A percentile compares a stretch with the other conserved stretches of the same genome.
phyloP scores from a whole-genome alignment of 1,284 basidiomycete species.

The Ceratobasidium sp. region DNA sequence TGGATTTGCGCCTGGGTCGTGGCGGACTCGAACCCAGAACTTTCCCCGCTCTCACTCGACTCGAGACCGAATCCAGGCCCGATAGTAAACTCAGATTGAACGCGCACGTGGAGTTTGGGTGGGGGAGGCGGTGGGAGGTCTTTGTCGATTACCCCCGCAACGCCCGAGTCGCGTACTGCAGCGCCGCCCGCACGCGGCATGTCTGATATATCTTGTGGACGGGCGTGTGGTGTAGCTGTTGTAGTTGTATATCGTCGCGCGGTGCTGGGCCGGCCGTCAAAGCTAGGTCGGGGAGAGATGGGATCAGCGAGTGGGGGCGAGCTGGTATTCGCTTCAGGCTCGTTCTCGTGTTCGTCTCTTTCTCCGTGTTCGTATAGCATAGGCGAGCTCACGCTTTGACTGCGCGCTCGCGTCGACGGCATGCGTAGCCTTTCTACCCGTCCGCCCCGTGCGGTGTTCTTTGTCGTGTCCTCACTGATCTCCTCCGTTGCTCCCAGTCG shows the following conservation, averaged over 20 bases:
- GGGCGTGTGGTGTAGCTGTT: neutral
- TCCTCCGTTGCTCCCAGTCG: neutral
- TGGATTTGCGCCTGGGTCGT: conserved; percentile 24
- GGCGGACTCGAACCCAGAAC: conserved; percentile 39
- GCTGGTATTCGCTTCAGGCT: neutral
- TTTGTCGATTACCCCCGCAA: conserved; percentile 8
- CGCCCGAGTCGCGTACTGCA: conserved; percentile 19
- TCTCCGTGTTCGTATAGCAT: conserved; percentile 14
- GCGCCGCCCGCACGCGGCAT: neutral
- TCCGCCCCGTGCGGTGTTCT: neutral
- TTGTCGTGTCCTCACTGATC: neutral
- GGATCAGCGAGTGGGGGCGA: neutral
- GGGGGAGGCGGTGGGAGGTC: conserved; percentile 22
- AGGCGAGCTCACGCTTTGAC: conserved; percentile 16
- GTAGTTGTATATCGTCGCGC: conserved; percentile 10
- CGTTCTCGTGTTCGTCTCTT: neutral
- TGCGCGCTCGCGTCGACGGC: conserved; percentile 18
- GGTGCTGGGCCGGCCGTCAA: conserved; percentile 2
- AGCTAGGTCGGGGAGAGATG: neutral
- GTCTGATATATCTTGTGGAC: neutral
- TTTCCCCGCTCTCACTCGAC: conserved; percentile 24
- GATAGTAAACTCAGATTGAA: conserved; percentile 40
- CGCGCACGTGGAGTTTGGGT: conserved; percentile 35
- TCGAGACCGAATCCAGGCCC: conserved; percentile 25
- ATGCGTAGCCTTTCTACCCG: conserved; percentile 15